These are phyloP conservation scores for Fusarium pilosicola DNA, from an alignment of 2,329 filamentous ascomycete genomes.

Conservation along the genomic window DNA sequence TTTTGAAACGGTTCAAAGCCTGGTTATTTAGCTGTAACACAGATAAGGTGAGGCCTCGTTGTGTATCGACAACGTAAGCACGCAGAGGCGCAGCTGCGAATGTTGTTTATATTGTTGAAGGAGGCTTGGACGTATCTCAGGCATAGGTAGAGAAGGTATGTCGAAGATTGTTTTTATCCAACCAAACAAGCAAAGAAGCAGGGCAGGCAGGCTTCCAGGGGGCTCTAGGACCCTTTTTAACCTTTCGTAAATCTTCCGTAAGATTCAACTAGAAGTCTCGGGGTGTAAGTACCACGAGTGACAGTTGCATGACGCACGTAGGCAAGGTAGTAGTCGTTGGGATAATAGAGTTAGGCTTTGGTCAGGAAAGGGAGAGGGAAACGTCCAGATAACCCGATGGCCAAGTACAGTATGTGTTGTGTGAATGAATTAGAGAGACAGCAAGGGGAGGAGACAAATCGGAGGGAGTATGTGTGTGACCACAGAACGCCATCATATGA, in stretches of 20 bases:
- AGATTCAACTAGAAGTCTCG: slow-evolving; percentile 21
- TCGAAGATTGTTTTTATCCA: slow-evolving; percentile 25
- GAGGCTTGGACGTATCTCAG: slow-evolving; percentile 35
- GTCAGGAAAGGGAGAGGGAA: neutral
- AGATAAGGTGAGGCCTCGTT: slow-evolving; percentile 32
- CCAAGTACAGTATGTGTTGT: neutral
- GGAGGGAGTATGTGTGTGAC: slow-evolving; percentile 30
- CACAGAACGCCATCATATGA: slow-evolving; percentile 31
- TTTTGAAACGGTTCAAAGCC: slow-evolving; percentile 12
- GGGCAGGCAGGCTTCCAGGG: slow-evolving; percentile 2
- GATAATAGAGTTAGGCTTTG: slow-evolving; percentile 13
- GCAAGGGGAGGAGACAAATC: slow-evolving; percentile 1
- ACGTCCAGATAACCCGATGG: neutral
- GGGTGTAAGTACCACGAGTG: slow-evolving; percentile 15
- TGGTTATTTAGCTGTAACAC: slow-evolving; percentile 35
- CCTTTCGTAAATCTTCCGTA: slow-evolving; percentile 16
- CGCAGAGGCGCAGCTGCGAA: slow-evolving; percentile 27
- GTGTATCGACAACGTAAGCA: slow-evolving; percentile 38
- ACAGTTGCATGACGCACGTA: slow-evolving; percentile 33
- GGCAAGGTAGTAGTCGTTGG: slow-evolving; percentile 10
- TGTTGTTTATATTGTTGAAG: slow-evolving; percentile 24
- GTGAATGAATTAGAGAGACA: neutral
- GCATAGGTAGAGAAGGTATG: slow-evolving; percentile 15
- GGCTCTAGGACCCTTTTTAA: slow-evolving; percentile 29
- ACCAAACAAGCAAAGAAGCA: slow-evolving; percentile 22